Percentiles rank a stretch among this genome's conserved stretches.
These are phyloP conservation scores for Candida albicans DNA, from an alignment of 1,139 yeast genomes.

Conservation along the genomic window DNA sequence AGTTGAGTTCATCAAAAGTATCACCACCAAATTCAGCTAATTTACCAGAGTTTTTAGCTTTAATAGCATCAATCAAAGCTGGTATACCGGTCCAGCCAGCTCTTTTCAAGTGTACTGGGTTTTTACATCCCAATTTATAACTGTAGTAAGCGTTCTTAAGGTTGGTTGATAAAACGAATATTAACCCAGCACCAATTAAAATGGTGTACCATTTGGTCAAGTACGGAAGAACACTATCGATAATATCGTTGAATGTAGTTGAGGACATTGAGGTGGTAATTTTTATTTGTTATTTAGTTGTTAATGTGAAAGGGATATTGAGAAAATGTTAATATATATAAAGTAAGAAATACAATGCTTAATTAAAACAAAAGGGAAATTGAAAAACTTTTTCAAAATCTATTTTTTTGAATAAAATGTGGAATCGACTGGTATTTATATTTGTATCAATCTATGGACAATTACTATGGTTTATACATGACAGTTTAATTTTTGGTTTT, in stretches of 20 bases:
- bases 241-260: background rate
- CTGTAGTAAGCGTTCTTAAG: constrained; percentile 4
- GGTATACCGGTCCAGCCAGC: constrained; percentile 20
- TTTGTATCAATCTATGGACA: too few relatives aligned
- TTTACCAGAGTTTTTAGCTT: constrained; percentile 23
- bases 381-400: too few relatives aligned
- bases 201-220: constrained; percentile 17
- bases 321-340: too few relatives aligned
- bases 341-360: too few relatives aligned
- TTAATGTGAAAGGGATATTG: too few relatives aligned
- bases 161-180: constrained; percentile 5
- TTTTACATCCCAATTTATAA: constrained; percentile 11
- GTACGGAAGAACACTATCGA: constrained; percentile 8
- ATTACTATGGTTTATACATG: too few relatives aligned
- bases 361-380: too few relatives aligned
- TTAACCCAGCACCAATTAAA: constrained; percentile 11
- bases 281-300: too few relatives aligned
- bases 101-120: constrained; percentile 9
- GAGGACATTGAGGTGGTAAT: background rate
- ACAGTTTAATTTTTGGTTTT: too few relatives aligned
- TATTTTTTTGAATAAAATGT: too few relatives aligned
- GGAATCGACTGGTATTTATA: too few relatives aligned
- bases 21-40: constrained; percentile 23
- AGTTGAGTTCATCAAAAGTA: constrained; percentile 15
- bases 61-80: constrained; percentile 18